Evolutionary conservation across 2,329 filamentous ascomycete genomes (phyloP), one percentile per base, ranked within the genome.

Genomic region (Lachnellula occidentalis): DNA sequence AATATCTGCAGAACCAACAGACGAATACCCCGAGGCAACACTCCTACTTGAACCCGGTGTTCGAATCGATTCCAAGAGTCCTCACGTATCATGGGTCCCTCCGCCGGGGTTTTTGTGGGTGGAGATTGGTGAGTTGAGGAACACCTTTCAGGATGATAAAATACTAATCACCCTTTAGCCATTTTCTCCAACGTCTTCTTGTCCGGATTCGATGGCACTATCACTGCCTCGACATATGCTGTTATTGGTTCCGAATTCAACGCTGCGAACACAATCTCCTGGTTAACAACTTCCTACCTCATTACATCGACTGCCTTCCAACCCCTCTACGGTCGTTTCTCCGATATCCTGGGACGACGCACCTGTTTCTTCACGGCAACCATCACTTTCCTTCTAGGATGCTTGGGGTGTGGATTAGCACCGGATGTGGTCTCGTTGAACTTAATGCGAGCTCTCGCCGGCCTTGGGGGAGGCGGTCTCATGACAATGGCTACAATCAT

Each of bases 241-340:
- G 81, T 87, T 51, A 88, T 90, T 60, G 86, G 84, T 45, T 88
- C 85, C n/a, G 80, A 88, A 61, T 90, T 90, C 65, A 76, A 82
- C 58, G 80, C 86, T 3, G 84, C 85, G 11, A 88, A 90, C 64
- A 81, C 82, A 11, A 86, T 87, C 1, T 88, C 86, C 0, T 90
- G 87, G 87, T 72, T 90, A 21, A 87, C 85, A 1, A 90, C 86
- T 0, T 81, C 85, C 0, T 90, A 89, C 63, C 75, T 90, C 21
- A 74, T 90, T 54, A 88, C 86, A 0, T 84, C 80, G 5, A 88
- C 86, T 1, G 84, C 85, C 1, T 86, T 89, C 51, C 83, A 89
- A 66, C 86, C 86, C 0, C 74, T 90, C 0, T 88, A 87, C 62
- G 86, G 86, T 1, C 79, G 86, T 1, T 74, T 89, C 3, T 88